phyloP scores from a whole-genome alignment of 1,284 basidiomycete genomes.

The Singerocomus inundabilis region DNA sequence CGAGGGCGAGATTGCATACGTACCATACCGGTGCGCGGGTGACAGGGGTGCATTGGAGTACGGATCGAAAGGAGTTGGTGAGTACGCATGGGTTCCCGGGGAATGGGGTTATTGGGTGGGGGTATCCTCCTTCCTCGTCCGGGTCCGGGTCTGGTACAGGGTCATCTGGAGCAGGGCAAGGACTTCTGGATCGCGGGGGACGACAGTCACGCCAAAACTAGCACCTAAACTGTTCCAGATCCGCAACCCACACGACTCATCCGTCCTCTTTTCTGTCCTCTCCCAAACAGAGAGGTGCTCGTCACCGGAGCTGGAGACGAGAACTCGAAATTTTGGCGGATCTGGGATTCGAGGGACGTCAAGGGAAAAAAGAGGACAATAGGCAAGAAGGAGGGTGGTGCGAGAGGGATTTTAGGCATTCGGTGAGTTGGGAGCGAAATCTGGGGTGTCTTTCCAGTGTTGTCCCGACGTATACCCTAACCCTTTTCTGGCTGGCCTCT shows the following conservation, averaged over 20 bases:
- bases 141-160: conserved; percentile 11
- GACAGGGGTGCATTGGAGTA: conserved; percentile 88
- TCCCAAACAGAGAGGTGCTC: conserved; percentile 88
- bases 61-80: conserved; percentile 87
- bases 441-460: not conserved
- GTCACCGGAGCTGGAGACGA: conserved; percentile 92
- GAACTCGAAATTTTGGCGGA: conserved; percentile 90
- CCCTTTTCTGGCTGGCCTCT: not conserved
- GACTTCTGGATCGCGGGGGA: conserved; percentile 13
- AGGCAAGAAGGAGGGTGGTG: conserved; percentile 35
- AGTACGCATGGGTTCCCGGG: conserved; percentile 93
- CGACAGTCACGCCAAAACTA: conserved; percentile 16
- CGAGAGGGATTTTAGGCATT: conserved; percentile 36
- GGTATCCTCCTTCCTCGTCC: conserved; percentile 66
- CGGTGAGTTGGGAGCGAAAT: conserved; percentile 20
- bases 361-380: conserved; percentile 48
- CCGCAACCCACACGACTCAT: conserved; percentile 86
- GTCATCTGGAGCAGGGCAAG: not conserved
- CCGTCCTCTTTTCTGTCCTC: conserved; percentile 81
- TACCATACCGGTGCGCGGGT: conserved; percentile 87
- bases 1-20: conserved; percentile 83
- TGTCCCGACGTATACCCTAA: not conserved
- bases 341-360: conserved; percentile 60
- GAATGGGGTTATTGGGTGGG: conserved; percentile 66
- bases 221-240: conserved; percentile 71